phyloP scores from a whole-genome alignment of 441 rosid genomes.

The Eutrema salsugineum region DNA sequence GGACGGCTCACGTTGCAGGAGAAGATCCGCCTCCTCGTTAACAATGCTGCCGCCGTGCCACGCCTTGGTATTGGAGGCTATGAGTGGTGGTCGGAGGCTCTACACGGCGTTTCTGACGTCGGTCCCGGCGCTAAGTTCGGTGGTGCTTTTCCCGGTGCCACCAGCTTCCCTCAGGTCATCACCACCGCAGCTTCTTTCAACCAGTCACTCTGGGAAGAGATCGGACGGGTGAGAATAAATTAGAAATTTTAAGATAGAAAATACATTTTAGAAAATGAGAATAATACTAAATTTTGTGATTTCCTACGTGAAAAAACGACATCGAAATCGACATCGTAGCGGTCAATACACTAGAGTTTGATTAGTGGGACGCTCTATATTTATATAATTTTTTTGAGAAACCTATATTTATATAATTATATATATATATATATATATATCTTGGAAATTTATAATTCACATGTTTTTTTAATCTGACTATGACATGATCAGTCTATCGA shows the following conservation, averaged over 20 bases:
- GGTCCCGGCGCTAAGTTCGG: slow-evolving; percentile 70
- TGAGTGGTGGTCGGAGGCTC: slow-evolving; percentile 90
- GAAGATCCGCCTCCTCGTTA: slow-evolving; percentile 59
- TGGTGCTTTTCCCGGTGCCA: slow-evolving; percentile 66
- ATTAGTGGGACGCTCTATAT: slow-evolving; percentile 10
- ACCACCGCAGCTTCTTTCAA: slow-evolving; percentile 83
- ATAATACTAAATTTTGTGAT: background rate
- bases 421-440: no score
- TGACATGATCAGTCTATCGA: slow-evolving; percentile 5
- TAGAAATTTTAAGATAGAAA: background rate
- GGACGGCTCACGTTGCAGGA: slow-evolving; percentile 65
- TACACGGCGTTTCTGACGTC: slow-evolving; percentile 64
- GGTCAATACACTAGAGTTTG: background rate
- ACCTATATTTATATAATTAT: background rate
- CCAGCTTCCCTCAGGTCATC: slow-evolving; percentile 82
- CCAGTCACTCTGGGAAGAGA: slow-evolving; percentile 59
- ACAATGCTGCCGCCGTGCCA: slow-evolving; percentile 69
- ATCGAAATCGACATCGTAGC: slow-evolving; percentile 3
- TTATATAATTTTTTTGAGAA: background rate
- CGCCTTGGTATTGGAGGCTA: slow-evolving; percentile 69
- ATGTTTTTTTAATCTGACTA: slow-evolving; percentile 4
- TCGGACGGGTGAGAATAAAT: slow-evolving; percentile 56
- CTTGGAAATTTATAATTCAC: background rate
- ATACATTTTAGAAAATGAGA: background rate
- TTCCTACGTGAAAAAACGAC: slow-evolving; percentile 12